Evolutionary conservation across 768 basidiomycete species (phyloP).

Genomic region (Arthromyces matolae): DNA sequence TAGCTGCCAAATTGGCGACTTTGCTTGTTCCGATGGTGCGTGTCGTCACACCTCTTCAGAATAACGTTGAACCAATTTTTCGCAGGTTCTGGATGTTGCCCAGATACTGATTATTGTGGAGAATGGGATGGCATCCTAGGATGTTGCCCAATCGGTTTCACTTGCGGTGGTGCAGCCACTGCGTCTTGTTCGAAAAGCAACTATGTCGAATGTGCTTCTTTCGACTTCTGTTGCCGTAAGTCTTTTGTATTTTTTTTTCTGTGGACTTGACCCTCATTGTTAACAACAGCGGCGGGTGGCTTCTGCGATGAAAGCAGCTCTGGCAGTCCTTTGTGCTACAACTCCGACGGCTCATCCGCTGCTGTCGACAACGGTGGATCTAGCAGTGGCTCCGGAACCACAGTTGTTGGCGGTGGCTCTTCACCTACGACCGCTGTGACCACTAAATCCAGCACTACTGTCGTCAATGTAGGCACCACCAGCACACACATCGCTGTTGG

Average conservation of each 20-base stretch:
- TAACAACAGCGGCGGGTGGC: conserved; percentile 14
- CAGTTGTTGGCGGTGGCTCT: neutral
- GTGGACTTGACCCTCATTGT: neutral
- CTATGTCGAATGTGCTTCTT: conserved; percentile 15
- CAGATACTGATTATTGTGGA: conserved; percentile 21
- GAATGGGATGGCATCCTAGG: conserved; percentile 19
- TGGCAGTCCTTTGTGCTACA: conserved; percentile 4
- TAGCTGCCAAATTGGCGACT: neutral
- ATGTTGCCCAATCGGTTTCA: conserved; percentile 19
- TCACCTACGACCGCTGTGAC: too few species aligned
- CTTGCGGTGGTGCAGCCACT: conserved; percentile 14
- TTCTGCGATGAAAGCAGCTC: conserved; percentile 3
- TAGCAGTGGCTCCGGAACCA: too few species aligned
- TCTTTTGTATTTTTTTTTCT: neutral
- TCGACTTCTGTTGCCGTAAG: conserved; percentile 23
- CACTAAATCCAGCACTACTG: neutral
- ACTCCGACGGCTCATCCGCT: neutral
- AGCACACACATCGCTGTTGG: neutral
- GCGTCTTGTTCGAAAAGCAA: conserved; percentile 10
- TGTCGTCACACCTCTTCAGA: neutral
- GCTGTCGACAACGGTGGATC: neutral
- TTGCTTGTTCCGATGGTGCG: conserved; percentile 3
- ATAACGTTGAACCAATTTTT: neutral
- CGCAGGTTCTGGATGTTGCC: conserved; percentile 17
- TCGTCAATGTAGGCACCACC: neutral